Evolutionary conservation across 352 stramenopile species (phyloP), one percentile per base, ranked within the genome.

Genomic region (Phytophthora pistaciae): DNA sequence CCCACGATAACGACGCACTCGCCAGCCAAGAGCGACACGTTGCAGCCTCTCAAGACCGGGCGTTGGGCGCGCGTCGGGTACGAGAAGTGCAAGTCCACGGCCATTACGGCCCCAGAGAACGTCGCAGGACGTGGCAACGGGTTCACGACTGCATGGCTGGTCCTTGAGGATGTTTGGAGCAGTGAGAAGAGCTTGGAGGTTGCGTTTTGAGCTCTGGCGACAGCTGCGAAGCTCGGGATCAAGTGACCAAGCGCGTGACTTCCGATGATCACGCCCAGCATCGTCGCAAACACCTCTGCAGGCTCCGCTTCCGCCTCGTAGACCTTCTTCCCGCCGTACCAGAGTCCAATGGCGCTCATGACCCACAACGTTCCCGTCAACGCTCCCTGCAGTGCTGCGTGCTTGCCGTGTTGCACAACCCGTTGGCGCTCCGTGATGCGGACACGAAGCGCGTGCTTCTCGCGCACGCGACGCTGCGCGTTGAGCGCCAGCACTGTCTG

Each of bases 1-100:
- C 84, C 82, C 14, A 88, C 78, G 5, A 91, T 57, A 14, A 76
- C 79, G 4, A 88, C 68, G 23, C 82, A 74, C 53, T 88, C 68
- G n/a, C 83, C 83, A 52, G 75, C 53, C 20, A 71, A 46, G 8
- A 85, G 29, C 0, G 58, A 60, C 23, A 89, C 61, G 25, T 61
- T 82, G 29, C 80, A 66, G 29, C 77, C 74, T 27, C 56, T 36
- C 56, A 91, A 68, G 20, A 80, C 61, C 1, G 48, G 27, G 7
- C 48, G 40, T 20, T 64, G 46, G 3, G 70, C 60, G 42, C 56
- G 33, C 13, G 65, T 64, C 14, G 70, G 66, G 52, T 74, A 77
- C 27, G 65, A 21, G 27, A 77, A 75, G 50, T 75, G 57, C 18
- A 75, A 46, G 21, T 78, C 66, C 5, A 74, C 66, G 23, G 62